Evolutionary conservation across 2,329 filamentous ascomycete species (phyloP).

Genomic region (Seiridium cupressi): DNA sequence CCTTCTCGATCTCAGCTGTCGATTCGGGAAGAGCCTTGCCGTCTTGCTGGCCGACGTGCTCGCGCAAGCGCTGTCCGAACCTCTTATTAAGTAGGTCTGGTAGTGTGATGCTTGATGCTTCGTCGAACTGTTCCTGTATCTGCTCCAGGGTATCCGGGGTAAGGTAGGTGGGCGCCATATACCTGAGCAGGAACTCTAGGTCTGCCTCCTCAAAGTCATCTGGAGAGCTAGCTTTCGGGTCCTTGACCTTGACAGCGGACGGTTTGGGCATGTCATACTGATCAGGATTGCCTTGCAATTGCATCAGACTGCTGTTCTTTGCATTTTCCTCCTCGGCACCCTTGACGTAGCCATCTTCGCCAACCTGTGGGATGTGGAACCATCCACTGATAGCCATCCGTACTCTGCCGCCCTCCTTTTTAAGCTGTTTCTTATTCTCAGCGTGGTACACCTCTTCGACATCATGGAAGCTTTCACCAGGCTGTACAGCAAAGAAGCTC

Average conservation of each 20-base stretch:
- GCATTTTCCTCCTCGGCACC: conserved; percentile 84
- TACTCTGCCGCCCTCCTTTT: conserved; percentile 71
- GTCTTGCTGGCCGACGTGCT: conserved; percentile 69
- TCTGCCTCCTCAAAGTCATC: conserved; percentile 71
- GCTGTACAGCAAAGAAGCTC: conserved; percentile 96
- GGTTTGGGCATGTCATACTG: conserved; percentile 80
- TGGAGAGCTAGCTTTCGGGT: conserved; percentile 40
- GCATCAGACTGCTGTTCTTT: conserved; percentile 86
- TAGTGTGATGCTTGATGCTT: conserved; percentile 81
- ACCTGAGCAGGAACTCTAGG: conserved; percentile 86
- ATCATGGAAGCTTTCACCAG: conserved; percentile 98
- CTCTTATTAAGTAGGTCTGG: conserved; percentile 75
- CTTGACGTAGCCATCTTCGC: conserved; percentile 86
- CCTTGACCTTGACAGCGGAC: conserved; percentile 47
- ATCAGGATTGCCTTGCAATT: conserved; percentile 88
- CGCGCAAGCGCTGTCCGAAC: conserved; percentile 70
- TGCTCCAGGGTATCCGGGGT: conserved; percentile 88
- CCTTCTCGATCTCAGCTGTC: conserved; percentile 57
- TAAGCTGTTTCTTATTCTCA: conserved; percentile 55
- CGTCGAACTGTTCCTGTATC: conserved; percentile 74
- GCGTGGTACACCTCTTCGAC: conserved; percentile 94
- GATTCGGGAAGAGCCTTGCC: conserved; percentile 40
- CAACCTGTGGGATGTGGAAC: conserved; percentile 96
- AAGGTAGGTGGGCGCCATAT: conserved; percentile 85
- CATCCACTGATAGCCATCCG: conserved; percentile 98